Conservation (phyloP, 164 flowering plant species). For the Buxus sempervirens region DNA sequence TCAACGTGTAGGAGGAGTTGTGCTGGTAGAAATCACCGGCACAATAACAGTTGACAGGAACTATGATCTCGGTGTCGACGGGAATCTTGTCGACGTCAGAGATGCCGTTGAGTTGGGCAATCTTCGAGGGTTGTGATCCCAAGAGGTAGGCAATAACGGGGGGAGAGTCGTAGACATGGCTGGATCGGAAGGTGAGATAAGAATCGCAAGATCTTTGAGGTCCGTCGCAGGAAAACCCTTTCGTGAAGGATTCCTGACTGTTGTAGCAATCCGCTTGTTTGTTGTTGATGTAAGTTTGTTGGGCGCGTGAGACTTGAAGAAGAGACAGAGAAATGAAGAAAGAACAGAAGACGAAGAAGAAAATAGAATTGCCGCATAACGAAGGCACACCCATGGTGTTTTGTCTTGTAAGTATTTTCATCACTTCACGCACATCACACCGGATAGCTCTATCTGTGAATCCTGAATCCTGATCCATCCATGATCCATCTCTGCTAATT, state of each 20-base stretch:
- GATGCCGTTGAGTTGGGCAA: constrained; percentile 42
- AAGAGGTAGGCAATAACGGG: constrained; percentile 39
- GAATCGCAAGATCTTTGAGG: constrained; percentile 33
- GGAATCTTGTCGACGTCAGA: constrained; percentile 30
- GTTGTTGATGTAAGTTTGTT: constrained; percentile 54
- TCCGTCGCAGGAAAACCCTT: constrained; percentile 51
- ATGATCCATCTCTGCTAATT: no score
- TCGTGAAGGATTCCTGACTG: constrained; percentile 23
- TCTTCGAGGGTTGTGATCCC: constrained; percentile 18
- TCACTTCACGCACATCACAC: no score
- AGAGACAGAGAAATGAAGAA: not conserved
- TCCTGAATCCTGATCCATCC: no score
- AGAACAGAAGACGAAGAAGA: not conserved
- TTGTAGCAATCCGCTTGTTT: constrained; percentile 42
- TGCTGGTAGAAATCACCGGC: constrained; percentile 43
- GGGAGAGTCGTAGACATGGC: constrained; percentile 35
- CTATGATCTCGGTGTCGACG: constrained; percentile 28
- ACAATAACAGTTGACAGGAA: constrained; percentile 66
- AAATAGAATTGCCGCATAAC: no score
- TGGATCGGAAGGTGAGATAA: constrained; percentile 58
- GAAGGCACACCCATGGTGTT: no score
- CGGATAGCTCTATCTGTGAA: no score
- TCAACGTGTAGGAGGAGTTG: constrained; percentile 37
- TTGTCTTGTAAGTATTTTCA: no score
- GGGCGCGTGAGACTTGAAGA: constrained; percentile 18